Evolutionary conservation across 495 filamentous ascomycete species (phyloP).

Genomic region (Annulohypoxylon maeteangense): DNA sequence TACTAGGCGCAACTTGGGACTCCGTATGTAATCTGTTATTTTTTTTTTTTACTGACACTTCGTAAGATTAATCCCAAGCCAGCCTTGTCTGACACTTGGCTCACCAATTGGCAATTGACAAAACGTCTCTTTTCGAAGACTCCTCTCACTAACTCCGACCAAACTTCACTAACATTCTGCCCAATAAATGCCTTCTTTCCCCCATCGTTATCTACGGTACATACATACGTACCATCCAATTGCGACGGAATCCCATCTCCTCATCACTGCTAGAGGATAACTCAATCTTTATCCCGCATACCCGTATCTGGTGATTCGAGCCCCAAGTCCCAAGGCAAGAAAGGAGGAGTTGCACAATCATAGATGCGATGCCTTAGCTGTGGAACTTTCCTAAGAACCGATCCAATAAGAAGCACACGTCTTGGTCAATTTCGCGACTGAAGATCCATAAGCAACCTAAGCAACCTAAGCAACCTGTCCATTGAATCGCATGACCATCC

Average conservation of each 20-base stretch:
- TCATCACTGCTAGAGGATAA: constrained; percentile 15
- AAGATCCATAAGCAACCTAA: constrained; percentile 39
- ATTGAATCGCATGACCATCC: constrained; percentile 38
- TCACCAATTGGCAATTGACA: constrained; percentile 34
- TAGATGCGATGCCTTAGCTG: constrained; percentile 30
- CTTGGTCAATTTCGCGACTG: constrained; percentile 4
- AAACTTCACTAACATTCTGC: background rate
- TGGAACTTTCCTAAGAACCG: constrained; percentile 28
- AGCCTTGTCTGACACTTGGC: constrained; percentile 13
- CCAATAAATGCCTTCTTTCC: constrained; percentile 10
- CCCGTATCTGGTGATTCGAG: constrained; percentile 15
- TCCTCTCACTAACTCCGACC: background rate
- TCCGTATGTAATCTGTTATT: no score
- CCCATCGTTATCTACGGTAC: constrained; percentile 5
- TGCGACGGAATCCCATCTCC: background rate
- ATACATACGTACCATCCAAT: constrained; percentile 25
- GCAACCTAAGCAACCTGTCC: constrained; percentile 31
- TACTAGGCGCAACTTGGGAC: background rate
- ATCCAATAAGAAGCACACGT: constrained; percentile 28
- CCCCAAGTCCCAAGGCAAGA: background rate
- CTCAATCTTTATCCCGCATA: constrained; percentile 37
- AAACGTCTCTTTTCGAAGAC: background rate
- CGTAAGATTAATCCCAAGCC: constrained; percentile 2
- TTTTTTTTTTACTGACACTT: background rate
- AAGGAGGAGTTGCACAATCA: constrained; percentile 21